Evolutionary conservation across 257 asterid genomes (phyloP), one percentile per base, ranked within the genome.

Genomic region (Anisodus acutangulus): DNA sequence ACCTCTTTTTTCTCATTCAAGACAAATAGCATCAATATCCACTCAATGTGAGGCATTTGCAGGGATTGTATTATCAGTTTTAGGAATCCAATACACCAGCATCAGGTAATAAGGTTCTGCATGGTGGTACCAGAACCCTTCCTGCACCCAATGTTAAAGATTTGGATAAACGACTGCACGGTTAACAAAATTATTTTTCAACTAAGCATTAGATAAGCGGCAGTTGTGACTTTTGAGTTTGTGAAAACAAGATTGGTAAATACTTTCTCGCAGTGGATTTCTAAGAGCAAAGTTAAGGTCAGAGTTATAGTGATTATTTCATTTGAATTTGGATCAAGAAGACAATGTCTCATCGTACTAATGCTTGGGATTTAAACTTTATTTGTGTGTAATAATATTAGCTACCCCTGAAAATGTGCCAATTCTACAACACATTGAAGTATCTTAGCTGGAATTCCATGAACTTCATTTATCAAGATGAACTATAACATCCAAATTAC

Each of bases 71-170:
- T 84, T 87, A 43, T 63, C 87, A 84, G 90, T 89, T 72, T 86
- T 87, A 64, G 93, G 91, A 85, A 93, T 89, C 97, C 97, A 93
- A 78, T 84, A 79, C 71, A 93, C 95, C 59, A 93, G 94, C 97
- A 93, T 93, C 87, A 92, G 81, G 88, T 91, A 92, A 82, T 90
- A 88, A 85, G 97, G 95, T 83, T 93, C 97, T 2, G 97, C 93
- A 89, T 93, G 95, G 87, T 92, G 95, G 87, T 91, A 93, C 83
- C 90, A 41, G 86, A 93, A 93, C 79, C 97, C 97, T 88, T 92
- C 95, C 95, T 92, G 91, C 82, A 51, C 80, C 58, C 53, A 84
- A 57, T 15, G 59, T 59, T 19, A 78, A 45, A 78, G 35, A 86
- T 86, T 16, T 13, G 53, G 78, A 68, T 68, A 13, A 39, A 41